Percentiles rank a stretch among this genome's conserved stretches.
Evolutionary conservation across 139 green algal species (phyloP).

Genomic region (Coelastrella sp.): DNA sequence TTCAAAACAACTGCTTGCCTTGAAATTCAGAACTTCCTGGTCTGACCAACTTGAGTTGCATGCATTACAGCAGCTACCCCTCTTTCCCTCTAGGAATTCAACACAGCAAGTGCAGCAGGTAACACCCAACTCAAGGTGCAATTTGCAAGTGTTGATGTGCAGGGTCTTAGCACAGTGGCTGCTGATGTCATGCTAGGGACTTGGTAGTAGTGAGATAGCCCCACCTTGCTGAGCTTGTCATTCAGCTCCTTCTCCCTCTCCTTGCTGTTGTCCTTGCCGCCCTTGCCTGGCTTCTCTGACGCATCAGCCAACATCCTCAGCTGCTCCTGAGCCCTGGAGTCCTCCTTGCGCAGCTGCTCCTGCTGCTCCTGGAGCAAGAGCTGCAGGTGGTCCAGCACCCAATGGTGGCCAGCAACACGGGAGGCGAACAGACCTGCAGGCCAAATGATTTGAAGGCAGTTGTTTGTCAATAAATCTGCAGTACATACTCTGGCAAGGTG

Average conservation of each 20-base stretch:
- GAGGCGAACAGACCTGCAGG: conserved; percentile 10
- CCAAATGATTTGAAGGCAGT: neutral
- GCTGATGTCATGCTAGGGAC: neutral
- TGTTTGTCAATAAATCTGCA: neutral
- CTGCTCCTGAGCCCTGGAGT: neutral
- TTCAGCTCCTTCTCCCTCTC: conserved; percentile 3
- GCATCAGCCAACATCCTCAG: neutral
- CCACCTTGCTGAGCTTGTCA: neutral
- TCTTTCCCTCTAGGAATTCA: neutral
- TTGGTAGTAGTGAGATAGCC: neutral
- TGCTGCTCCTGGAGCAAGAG: neutral
- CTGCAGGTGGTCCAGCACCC: neutral
- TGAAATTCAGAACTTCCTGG: too few species aligned
- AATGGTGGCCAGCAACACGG: neutral
- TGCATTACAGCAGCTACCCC: too few species aligned
- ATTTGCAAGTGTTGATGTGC: neutral
- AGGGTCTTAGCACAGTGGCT: too few species aligned
- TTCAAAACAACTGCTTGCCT: too few species aligned
- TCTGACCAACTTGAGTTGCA: too few species aligned
- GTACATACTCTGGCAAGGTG: too few species aligned
- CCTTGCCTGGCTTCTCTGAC: conserved; percentile 19
- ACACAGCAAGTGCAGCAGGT: neutral
- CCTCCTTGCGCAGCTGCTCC: neutral
- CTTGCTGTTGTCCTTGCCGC: conserved; percentile 5
- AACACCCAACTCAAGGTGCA: too few species aligned